Evolutionary conservation across 225 moss, liverwort and hornwort species (phyloP).

Genomic region (Pseudoscleropodium purum): DNA sequence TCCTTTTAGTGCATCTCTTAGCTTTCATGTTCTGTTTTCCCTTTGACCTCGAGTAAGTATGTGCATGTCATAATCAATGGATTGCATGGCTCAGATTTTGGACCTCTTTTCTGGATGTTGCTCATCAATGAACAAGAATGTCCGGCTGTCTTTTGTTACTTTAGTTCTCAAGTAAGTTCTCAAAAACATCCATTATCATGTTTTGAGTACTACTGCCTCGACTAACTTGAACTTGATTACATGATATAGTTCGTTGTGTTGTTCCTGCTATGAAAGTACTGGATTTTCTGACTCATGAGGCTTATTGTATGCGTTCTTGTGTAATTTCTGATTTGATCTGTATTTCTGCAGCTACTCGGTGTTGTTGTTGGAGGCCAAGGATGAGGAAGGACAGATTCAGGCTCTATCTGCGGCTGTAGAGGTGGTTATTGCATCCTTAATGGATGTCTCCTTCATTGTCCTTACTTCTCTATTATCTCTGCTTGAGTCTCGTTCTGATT

Average conservation of each 20-base stretch:
- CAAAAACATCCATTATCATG: background rate
- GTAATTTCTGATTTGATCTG: background rate
- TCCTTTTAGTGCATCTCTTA: background rate
- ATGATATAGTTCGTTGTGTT: background rate
- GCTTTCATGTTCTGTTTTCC: background rate
- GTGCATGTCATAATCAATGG: background rate
- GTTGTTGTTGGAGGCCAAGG: conserved; percentile 53
- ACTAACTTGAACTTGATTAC: background rate
- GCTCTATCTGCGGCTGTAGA: conserved; percentile 88
- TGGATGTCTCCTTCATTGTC: background rate
- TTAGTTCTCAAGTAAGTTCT: conserved; percentile 77
- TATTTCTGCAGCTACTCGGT: conserved; percentile 70
- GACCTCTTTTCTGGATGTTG: conserved; percentile 84
- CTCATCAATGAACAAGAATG: conserved; percentile 71
- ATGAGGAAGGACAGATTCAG: conserved; percentile 87
- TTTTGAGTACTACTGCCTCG: background rate
- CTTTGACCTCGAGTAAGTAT: background rate
- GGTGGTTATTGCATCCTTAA: conserved; percentile 31
- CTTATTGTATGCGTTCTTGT: background rate
- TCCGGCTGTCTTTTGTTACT: conserved; percentile 73
- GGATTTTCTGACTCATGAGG: background rate
- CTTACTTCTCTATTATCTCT: background rate
- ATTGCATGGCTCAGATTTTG: conserved; percentile 48
- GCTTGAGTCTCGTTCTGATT: background rate
- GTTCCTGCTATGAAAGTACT: background rate